Base-by-base conservation (phyloP, 208 protist genomes). In the Crithidia sp. region DNA sequence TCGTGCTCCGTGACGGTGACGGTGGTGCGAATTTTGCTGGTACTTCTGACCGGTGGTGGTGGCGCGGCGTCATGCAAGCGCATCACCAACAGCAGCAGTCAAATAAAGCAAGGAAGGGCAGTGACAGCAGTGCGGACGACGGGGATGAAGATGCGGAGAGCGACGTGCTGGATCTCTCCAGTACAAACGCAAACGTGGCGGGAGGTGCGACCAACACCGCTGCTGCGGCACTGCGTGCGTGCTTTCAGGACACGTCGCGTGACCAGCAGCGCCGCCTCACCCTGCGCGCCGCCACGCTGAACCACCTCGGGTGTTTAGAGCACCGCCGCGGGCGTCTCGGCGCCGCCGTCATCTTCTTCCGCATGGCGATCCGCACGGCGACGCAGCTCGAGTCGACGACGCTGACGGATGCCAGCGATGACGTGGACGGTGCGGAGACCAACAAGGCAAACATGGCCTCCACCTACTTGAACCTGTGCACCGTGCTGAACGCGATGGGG, bases 271-370 rank as follows among this genome's bases (percentile, higher is more conserved):
- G 73, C 9, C 79, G 94, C 43, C 70, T 92, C 10, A 76, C 84
- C 4, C 77, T 96, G 67, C 90, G 91, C 53, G 92, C 90, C 2
- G 76, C 90, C 5, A 97, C 94, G 65, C 82, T 87, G 55, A 97
- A 97, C 81, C 96, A 97, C 77, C 81, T 96, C 39, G 94, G 94
- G 13, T 96, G 91, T 70, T 86, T 97, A 78, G 88, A 95, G 69
- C 86, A 88, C 39, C 86, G 91, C 13, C 91, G 94, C 16, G 84
- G 81, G 28, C 72, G 71, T 3, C 68, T 90, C 28, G 76, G 85
- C 17, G 70, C 84, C 5, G 84, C 92, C 8, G 79, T 95, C 3
- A 16, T 70, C 5, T 88, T 94, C 61, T 78, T 97, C 8, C 78
- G 83, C 41, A 81, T 94, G 74, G 87, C 90, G 3, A 79, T 89